phyloP scores from a whole-genome alignment of 495 filamentous ascomycete species.

The Penicillium taxi region DNA sequence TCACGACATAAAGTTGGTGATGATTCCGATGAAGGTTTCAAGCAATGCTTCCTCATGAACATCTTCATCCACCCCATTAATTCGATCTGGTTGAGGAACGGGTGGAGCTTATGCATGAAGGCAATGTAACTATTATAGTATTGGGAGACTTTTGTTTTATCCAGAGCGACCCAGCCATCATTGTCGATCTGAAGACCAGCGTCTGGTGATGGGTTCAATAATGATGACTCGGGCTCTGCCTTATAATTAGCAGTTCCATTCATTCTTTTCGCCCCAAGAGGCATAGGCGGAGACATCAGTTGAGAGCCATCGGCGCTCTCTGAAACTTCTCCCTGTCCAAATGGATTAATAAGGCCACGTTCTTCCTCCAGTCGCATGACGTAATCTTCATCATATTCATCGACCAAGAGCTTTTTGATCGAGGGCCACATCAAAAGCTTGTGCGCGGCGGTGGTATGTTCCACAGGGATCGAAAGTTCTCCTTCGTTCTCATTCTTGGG shows the following conservation, averaged over 20 bases:
- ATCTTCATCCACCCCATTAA: slow-evolving; percentile 42
- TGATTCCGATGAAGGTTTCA: slow-evolving; percentile 9
- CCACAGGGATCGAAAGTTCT: slow-evolving; percentile 59
- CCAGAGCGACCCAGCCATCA: slow-evolving; percentile 57
- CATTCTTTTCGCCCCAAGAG: slow-evolving; percentile 51
- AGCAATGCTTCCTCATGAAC: slow-evolving; percentile 42
- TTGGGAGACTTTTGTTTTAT: slow-evolving; percentile 49
- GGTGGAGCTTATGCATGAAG: slow-evolving; percentile 83
- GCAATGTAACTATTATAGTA: slow-evolving; percentile 66
- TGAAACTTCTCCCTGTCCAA: slow-evolving; percentile 68
- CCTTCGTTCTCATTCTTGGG: slow-evolving; percentile 34
- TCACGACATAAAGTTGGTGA: slow-evolving; percentile 11
- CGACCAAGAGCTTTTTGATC: slow-evolving; percentile 49
- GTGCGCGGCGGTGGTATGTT: slow-evolving; percentile 77
- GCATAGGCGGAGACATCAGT: slow-evolving; percentile 12
- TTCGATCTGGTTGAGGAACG: slow-evolving; percentile 58
- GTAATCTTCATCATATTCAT: slow-evolving; percentile 49
- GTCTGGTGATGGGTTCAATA: slow-evolving; percentile 4
- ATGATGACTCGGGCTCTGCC: no score
- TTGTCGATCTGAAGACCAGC: slow-evolving; percentile 46
- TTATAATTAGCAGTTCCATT: no score
- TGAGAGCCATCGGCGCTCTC: slow-evolving; percentile 37
- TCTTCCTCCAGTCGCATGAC: slow-evolving; percentile 68
- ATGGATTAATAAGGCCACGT: slow-evolving; percentile 67
- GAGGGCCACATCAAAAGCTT: slow-evolving; percentile 64